Percentiles rank a stretch among this genome's conserved stretches.
Evolutionary conservation across 345 rosid genomes (phyloP).

Genomic region (Lumnitzera littorea): DNA sequence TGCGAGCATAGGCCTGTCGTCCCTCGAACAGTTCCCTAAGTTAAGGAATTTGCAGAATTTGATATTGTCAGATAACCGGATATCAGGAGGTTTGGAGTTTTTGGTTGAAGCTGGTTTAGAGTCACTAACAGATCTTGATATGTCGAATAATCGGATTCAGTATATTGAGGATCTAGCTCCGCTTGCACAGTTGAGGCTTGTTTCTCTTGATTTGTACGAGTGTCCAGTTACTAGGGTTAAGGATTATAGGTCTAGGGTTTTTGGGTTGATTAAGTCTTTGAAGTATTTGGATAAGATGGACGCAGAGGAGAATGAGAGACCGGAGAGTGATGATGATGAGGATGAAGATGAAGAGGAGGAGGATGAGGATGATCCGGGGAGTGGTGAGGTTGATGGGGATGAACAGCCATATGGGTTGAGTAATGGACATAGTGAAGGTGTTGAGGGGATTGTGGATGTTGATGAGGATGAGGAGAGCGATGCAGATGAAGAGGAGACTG

Average conservation of each 20-base stretch:
- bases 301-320: conserved; percentile 68
- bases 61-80: conserved; percentile 59
- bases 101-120: conserved; percentile 57
- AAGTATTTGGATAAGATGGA: conserved; percentile 85
- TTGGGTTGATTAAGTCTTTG: conserved; percentile 57
- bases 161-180: conserved; percentile 65
- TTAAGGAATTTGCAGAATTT: conserved; percentile 53
- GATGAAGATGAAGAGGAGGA: conserved; percentile 60
- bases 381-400: conserved; percentile 61
- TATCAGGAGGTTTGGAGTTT: conserved; percentile 57
- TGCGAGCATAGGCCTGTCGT: conserved; percentile 55
- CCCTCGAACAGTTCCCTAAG: conserved; percentile 63
- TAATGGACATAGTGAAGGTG: conserved; percentile 49
- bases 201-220: conserved; percentile 73
- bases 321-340: conserved; percentile 72
- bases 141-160: conserved; percentile 70
- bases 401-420: conserved; percentile 30
- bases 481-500: conserved; percentile 62
- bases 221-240: conserved; percentile 71
- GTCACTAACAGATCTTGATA: conserved; percentile 57
- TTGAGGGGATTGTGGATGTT: conserved; percentile 45
- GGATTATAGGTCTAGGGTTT: conserved; percentile 80
- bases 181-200: conserved; percentile 48
- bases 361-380: conserved; percentile 68
- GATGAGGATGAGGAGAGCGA: conserved; percentile 72